Evolutionary conservation across 495 filamentous ascomycete genomes (phyloP).

Genomic region (Aspergillus indologenus): DNA sequence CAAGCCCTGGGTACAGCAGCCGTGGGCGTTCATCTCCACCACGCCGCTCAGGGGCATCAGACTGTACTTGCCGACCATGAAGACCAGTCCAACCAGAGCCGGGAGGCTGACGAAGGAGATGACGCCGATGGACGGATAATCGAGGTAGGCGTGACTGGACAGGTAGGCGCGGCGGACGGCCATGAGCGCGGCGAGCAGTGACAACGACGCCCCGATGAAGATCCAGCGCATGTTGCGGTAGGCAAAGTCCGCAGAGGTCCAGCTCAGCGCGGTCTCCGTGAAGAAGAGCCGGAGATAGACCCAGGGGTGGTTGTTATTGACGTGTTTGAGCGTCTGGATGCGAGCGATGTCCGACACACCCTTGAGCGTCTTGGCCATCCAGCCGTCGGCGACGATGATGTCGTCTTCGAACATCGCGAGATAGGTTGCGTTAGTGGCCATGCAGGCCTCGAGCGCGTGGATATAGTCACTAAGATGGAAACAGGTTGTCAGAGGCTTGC

Average conservation of each 20-base stretch:
- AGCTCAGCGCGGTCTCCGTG: slow-evolving; percentile 41
- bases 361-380: slow-evolving; percentile 40
- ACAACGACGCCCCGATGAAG: slow-evolving; percentile 26
- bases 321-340: background rate
- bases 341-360: slow-evolving; percentile 31
- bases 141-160: slow-evolving; percentile 23
- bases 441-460: slow-evolving; percentile 40
- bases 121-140: slow-evolving; percentile 32
- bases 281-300: slow-evolving; percentile 50
- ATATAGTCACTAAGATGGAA: slow-evolving; percentile 34
- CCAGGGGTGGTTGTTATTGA: slow-evolving; percentile 27
- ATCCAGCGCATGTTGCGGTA: slow-evolving; percentile 40
- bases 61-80: slow-evolving; percentile 45
- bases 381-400: slow-evolving; percentile 46
- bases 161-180: slow-evolving; percentile 13
- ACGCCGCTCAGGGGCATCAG: slow-evolving; percentile 38
- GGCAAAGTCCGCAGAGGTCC: slow-evolving; percentile 35
- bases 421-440: slow-evolving; percentile 37
- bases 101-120: slow-evolving; percentile 39
- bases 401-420: slow-evolving; percentile 48
- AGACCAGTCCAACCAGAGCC: slow-evolving; percentile 39
- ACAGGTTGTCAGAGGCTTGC: no score
- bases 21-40: slow-evolving; percentile 37
- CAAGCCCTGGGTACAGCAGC: slow-evolving; percentile 47
- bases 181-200: slow-evolving; percentile 16